Evolutionary conservation across 2,329 filamentous ascomycete genomes (phyloP), one percentile per base, ranked within the genome.

Genomic region (Lecanosticta acicola): DNA sequence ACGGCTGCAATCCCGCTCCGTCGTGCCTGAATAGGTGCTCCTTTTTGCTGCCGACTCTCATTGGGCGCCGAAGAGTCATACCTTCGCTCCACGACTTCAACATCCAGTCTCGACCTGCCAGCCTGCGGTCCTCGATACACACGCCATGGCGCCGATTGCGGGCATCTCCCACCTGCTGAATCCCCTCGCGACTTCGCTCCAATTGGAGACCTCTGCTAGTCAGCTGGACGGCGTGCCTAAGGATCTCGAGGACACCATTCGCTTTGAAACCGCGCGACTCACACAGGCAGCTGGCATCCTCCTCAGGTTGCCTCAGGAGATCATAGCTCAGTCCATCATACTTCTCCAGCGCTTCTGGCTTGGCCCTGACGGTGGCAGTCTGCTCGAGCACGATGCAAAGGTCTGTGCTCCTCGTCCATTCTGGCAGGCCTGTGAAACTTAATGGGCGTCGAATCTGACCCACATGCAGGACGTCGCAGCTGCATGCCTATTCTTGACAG

Each of bases 271-370:
- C 29, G 81, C 85, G 62, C 78, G 79, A 56, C 77, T 91, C 35
- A 87, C 84, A 2, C 87, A 93, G 67, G 81, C 84, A 17, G 85
- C 86, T 9, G 87, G 87, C 21, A 76, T 94, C 41, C 78, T 97
- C 14, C 76, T 98, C 2, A 80, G 87, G 39, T 75, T 97, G 32
- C 86, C 88, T 4, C 89, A 95, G 64, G 87, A 89, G 56, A 80
- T 87, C 32, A 87, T 93, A 32, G 86, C 89, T 3, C 86, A 89
- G 60, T 87, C 90, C 2, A 87, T 90, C 61, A 81, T 96, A 33
- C 69, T 93, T 0, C 79, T 94, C 26, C 83, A 84, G 41, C 79
- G 91, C 11, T 93, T 88, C 68, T 94, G 86, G 84, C 71, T 88
- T 71, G 62, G 79, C 66, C 45, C 74, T 69, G 60, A 74, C 44